Evolutionary conservation across 73 alveolate species (phyloP).

Genomic region (Symbiodinium natans): DNA sequence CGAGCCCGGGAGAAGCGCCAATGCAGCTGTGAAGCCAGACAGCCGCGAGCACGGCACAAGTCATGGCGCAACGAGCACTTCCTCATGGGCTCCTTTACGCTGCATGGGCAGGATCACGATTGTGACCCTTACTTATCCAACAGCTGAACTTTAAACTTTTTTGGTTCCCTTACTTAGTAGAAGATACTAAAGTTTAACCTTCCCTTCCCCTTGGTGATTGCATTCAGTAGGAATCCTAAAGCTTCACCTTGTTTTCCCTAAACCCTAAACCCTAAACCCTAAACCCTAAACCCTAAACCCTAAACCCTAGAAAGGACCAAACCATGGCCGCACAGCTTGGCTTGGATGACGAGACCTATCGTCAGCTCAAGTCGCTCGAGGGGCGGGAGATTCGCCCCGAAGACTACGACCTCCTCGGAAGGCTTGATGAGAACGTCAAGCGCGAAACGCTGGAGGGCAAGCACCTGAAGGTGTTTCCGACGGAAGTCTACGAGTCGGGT

Average conservation of each 20-base stretch:
- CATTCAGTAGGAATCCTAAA: too few relatives aligned
- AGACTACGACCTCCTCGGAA: conserved; percentile 3
- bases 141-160: too few relatives aligned
- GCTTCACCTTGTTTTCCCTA: too few relatives aligned
- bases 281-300: too few relatives aligned
- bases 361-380: conserved; percentile 9
- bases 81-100: conserved; percentile 6
- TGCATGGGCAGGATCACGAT: conserved; percentile 1
- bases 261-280: too few relatives aligned
- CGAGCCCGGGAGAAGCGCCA: not conserved
- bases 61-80: not conserved
- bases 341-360: conserved; percentile 14
- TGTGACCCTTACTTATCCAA: too few relatives aligned
- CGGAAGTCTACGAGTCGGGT: not conserved
- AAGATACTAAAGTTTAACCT: too few relatives aligned
- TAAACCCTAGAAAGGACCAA: too few relatives aligned
- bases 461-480: not conserved
- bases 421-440: not conserved
- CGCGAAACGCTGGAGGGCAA: not conserved
- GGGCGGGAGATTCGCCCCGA: not conserved
- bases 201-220: too few relatives aligned
- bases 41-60: not conserved
- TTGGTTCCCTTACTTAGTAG: too few relatives aligned
- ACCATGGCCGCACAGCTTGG: not conserved
- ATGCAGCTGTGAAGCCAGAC: not conserved